Percentiles rank a stretch among this genome's conserved stretches.
These are phyloP conservation scores for Samsoniella hepiali DNA, from an alignment of 2,329 filamentous ascomycete species.

Conservation along the genomic window DNA sequence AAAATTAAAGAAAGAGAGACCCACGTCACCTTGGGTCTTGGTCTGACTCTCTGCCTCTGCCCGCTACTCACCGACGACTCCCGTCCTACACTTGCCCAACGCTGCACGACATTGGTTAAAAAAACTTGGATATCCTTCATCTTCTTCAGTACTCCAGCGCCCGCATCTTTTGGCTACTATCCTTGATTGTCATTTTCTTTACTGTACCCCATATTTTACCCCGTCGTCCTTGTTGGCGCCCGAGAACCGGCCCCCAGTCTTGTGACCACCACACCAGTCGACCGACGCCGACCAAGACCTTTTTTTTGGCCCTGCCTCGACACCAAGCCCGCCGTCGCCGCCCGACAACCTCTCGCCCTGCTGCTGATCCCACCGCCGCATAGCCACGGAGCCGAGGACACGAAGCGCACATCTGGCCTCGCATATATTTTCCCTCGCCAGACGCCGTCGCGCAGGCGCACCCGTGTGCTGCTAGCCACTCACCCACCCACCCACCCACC, in stretches of 20 bases:
- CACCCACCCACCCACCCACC: background rate
- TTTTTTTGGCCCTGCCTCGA: background rate
- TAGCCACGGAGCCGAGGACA: background rate
- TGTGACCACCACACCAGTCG: slow-evolving; percentile 1
- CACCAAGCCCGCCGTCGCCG: background rate
- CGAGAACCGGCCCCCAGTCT: slow-evolving; percentile 9
- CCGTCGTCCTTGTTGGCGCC: background rate
- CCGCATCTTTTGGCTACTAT: slow-evolving; percentile 14
- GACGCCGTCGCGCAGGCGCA: slow-evolving; percentile 5
- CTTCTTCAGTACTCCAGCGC: background rate
- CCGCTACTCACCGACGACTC: background rate
- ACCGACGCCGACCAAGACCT: slow-evolving; percentile 5
- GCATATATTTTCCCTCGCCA: background rate
- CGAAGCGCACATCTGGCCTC: background rate
- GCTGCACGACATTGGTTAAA: background rate
- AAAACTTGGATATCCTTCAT: slow-evolving; percentile 1
- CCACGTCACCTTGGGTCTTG: background rate
- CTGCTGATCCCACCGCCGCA: background rate
- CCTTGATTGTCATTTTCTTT: background rate
- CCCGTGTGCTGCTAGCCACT: background rate
- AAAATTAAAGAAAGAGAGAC: background rate
- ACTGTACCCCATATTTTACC: background rate
- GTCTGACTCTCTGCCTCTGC: background rate
- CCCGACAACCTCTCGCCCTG: background rate
- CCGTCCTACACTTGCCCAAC: slow-evolving; percentile 1